Base-by-base conservation (phyloP, 192 early-diverging fungal genomes). In the Coemansia sp. region DNA sequence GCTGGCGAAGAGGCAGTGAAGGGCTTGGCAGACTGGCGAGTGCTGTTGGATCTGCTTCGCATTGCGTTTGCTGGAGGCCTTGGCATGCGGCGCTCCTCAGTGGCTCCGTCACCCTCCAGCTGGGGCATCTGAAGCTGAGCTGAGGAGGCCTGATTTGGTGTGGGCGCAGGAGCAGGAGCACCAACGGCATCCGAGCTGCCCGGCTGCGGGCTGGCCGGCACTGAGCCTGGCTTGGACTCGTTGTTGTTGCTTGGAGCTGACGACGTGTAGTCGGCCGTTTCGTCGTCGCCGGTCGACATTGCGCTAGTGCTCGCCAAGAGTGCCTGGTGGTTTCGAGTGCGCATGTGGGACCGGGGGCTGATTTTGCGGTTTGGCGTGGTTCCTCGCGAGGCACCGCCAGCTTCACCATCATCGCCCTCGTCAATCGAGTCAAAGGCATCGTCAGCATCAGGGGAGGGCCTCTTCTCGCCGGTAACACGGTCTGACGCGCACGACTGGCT, bases 221-320 rank as follows among this genome's bases (percentile, higher is more conserved):
- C 55, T 26, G 66, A 31, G 66, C 51, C 38, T 9, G 24, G 18
- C 34, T 33, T 46, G 16, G 69, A 65, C 16, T 69, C 67, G 60
- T 21, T 60, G 34, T 63, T 67, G 37, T 70, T 66, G 71, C 76
- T 79, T 43, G 42, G 60, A 0, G 72, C 77, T 18, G 85, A 87
- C 51, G 83, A 86, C 74, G 78, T 69, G 56, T 83, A 84, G 16
- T 66, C 80, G n/a, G 70, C 62, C 10, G 76, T 79, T 7, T 58
- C 56, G 50, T 79, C 80, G 14, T 83, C 80, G 68, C 75, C 76
- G 0, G 80, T 71, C 24, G 76, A 77, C 39, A 67, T 51, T 0
- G 75, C 53, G 48, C 70, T 73, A 0, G 58, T 51, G 67, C 69
- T 80, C 37, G 57, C 31, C 37, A 66, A 62, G 62, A 69, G 66